These are phyloP conservation scores for Scortechinia acanthostroma DNA, from an alignment of 2,329 filamentous ascomycete species.

Conservation along the genomic window DNA sequence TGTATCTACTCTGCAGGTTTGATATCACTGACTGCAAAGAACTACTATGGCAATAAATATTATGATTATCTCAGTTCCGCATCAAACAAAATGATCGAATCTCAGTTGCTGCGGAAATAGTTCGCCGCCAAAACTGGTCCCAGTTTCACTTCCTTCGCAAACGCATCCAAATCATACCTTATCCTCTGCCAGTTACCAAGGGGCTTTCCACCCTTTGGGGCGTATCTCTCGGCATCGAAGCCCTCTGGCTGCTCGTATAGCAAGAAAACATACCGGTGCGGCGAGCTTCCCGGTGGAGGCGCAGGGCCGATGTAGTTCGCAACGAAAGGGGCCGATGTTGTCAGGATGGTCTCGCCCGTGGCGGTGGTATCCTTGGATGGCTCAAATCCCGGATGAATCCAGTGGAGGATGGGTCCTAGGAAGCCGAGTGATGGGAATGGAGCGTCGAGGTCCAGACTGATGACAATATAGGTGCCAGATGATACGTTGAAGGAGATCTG, in stretches of 20 bases:
- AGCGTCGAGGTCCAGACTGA: conserved; percentile 36
- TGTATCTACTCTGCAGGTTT: no score
- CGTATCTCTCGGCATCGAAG: conserved; percentile 21
- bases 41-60: no score
- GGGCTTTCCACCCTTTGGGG: conserved; percentile 20
- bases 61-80: background rate
- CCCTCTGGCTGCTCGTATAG: conserved; percentile 35
- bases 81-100: no score
- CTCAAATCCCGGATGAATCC: conserved; percentile 28
- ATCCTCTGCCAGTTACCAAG: conserved; percentile 26
- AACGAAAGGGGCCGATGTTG: conserved; percentile 13
- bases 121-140: conserved; percentile 22
- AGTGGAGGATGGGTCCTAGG: conserved; percentile 36
- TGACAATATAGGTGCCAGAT: conserved; percentile 23
- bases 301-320: conserved; percentile 32
- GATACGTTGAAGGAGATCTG: conserved; percentile 8
- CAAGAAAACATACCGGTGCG: conserved; percentile 40
- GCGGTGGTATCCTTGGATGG: conserved; percentile 2
- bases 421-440: conserved; percentile 29
- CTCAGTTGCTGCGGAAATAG: conserved; percentile 35
- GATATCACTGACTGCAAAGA: no score
- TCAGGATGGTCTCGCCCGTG: conserved; percentile 6
- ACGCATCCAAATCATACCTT: conserved; percentile 30
- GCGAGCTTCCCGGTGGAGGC: conserved; percentile 32
- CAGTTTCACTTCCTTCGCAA: conserved; percentile 21